Evolutionary conservation across 1,139 yeast species (phyloP).

Genomic region (Pichia sp.): DNA sequence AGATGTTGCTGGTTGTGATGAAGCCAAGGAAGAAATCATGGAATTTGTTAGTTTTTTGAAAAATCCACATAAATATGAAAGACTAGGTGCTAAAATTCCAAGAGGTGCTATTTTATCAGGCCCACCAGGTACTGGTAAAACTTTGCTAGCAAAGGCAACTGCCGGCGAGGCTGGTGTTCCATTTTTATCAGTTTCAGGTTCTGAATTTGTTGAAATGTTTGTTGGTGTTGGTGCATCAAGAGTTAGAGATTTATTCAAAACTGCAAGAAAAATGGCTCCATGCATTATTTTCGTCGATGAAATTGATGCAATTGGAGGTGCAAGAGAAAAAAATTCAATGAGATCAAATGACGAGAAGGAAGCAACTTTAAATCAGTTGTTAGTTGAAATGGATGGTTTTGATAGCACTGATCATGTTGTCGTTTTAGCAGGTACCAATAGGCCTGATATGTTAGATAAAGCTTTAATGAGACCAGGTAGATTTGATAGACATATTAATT

Average conservation of each 20-base stretch:
- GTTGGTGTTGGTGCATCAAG: constrained; percentile 97
- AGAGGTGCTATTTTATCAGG: constrained; percentile 80
- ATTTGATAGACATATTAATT: constrained; percentile 69
- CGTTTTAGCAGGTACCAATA: constrained; percentile 76
- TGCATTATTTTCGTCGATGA: constrained; percentile 76
- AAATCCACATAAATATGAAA: constrained; percentile 66
- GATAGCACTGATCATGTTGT: constrained; percentile 70
- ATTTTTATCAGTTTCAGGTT: constrained; percentile 82
- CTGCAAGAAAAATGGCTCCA: constrained; percentile 77
- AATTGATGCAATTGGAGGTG: constrained; percentile 81
- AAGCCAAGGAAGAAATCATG: constrained; percentile 79
- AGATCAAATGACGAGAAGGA: constrained; percentile 79
- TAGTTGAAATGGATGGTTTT: constrained; percentile 84
- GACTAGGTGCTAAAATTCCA: constrained; percentile 75
- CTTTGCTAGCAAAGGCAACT: constrained; percentile 72
- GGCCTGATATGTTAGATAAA: constrained; percentile 71
- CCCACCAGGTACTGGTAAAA: constrained; percentile 86
- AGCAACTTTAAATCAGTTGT: constrained; percentile 67
- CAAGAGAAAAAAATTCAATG: constrained; percentile 47
- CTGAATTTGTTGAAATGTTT: constrained; percentile 98
- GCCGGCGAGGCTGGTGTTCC: constrained; percentile 87
- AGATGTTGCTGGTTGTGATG: constrained; percentile 81
- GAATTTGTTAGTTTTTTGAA: constrained; percentile 76
- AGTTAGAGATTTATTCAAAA: constrained; percentile 73
- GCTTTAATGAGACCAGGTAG: constrained; percentile 80